Base-by-base conservation (phyloP, 805 yeast species). In the Saturnispora sekii region DNA sequence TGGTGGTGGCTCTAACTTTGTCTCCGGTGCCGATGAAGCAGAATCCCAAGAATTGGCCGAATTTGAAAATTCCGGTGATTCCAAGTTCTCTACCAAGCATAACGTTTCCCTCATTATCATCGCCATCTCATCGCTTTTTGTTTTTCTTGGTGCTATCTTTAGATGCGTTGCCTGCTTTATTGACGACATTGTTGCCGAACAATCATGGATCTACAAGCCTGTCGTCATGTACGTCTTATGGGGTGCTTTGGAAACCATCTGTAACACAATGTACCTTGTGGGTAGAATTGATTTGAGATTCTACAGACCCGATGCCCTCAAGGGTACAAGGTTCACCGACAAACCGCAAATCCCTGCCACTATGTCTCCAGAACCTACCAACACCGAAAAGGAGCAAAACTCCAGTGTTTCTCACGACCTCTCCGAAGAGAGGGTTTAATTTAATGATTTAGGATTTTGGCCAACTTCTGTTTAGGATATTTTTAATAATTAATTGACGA, bases 231-330 rank as follows among this genome's bases (percentile, higher is more conserved):
- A 81, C 59, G 66, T 79, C 29, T 64, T 75, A 52, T 82, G 85
- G 77, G 89, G 90, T 31, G 74, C 72, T 4, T 65, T 80, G 40
- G 93, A 84, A 64, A 65, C 69, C 0, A 53, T 80, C 28, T 76
- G 79, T 46, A 73, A 79, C 51, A 44, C 77, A 9, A 50, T 79
- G 31, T 81, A 79, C 57, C 59, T 84, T 45, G 55, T 79, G 32
- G 77, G 79, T 14, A 73, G 94, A 59, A 76, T 80, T 42, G 93
- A 84, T 59, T 68, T 84, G 55, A 71, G 93, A 60, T 84, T 84
- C 64, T 84, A 84, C 70, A 77, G 84, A 62, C 90, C 93, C 14
- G 89, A 82, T 46, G 35, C 35, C 3, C 37, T 61, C 11, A 43
- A 43, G 35, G 38, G 34, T 10, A 32, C 55, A 7, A 40, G 45